Evolutionary conservation across 2,329 filamentous ascomycete genomes (phyloP), one percentile per base, ranked within the genome.

Genomic region (Alternaria sp.): DNA sequence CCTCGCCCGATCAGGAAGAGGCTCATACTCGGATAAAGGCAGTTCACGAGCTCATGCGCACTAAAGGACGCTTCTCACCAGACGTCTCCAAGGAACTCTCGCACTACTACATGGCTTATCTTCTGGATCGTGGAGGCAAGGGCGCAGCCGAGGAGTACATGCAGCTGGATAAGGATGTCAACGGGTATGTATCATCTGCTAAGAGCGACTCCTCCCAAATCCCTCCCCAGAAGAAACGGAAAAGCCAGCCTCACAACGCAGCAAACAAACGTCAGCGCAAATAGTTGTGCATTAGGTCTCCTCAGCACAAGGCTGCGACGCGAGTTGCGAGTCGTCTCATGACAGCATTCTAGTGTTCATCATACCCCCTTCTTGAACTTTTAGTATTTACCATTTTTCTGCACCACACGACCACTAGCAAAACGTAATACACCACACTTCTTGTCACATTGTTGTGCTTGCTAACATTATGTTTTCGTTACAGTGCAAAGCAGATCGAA

Each of bases 91-190:
- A 90, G 76, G 90, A 93, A 45, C 81, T 99, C 5, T 89, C 90
- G 41, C 86, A 92, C 63, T 82, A 85, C 57, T 99, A 98, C 78
- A 88, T 97, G 83, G 83, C 85, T 12, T 97, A 95, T 74, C 84
- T 99, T 36, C 87, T 97, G 65, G 90, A 96, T 70, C 86, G 92
- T 55, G 94, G 94, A 14, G 89, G 88, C 62, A 92, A 93, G 76
- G 88, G 94, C 32, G 87, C 92, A 2, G 94, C 96, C 82, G 92
- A 93, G 79, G 90, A 94, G 70, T 97, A 94, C 77, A 84, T 97
- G 74, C 82, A 85, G 60, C 83, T 98, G 36, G 94, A 99, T 75
- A 87, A 89, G 44, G 92, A 97, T 77, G 87, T 97, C 61, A 95
- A 96, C 77, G 95, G 95, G 63, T 82, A 81, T 68, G 74, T 78